These are phyloP conservation scores for Haplosporangium gracile DNA, from an alignment of 192 early-diverging fungal genomes.

Conservation along the genomic window DNA sequence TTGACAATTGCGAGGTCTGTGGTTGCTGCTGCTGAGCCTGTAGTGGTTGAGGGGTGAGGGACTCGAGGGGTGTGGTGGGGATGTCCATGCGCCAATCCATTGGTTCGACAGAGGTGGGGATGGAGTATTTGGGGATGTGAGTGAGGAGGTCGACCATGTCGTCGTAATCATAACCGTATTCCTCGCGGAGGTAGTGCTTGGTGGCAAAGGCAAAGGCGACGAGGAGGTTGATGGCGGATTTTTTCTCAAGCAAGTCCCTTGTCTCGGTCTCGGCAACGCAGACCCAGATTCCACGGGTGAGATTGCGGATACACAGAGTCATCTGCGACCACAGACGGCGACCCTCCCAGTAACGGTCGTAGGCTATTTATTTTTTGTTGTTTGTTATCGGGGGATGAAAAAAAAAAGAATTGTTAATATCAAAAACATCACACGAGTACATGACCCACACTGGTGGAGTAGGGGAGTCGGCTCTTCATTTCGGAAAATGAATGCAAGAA, in stretches of 20 bases:
- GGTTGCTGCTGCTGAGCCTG: background rate
- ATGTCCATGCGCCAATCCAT: conserved; percentile 29
- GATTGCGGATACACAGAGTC: conserved; percentile 74
- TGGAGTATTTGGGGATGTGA: conserved; percentile 59
- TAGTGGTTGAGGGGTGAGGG: background rate
- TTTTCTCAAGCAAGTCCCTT: conserved; percentile 72
- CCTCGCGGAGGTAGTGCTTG: conserved; percentile 86
- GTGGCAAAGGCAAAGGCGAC: conserved; percentile 80
- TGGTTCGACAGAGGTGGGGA: conserved; percentile 19
- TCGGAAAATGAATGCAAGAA: too few relatives aligned
- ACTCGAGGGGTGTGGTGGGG: background rate
- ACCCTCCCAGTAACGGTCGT: conserved; percentile 89
- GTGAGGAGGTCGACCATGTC: conserved; percentile 75
- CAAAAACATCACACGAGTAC: background rate
- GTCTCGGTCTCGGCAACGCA: conserved; percentile 58
- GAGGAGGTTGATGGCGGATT: conserved; percentile 76
- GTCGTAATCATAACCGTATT: conserved; percentile 70
- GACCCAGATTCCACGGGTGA: conserved; percentile 84
- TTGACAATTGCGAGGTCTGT: conserved; percentile 6
- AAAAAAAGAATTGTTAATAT: background rate
- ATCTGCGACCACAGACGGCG: conserved; percentile 82
- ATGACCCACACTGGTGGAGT: too few relatives aligned
- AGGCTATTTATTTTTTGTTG: background rate
- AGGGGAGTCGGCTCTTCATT: background rate
- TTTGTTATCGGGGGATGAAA: conserved; percentile 34